Percentiles rank a stretch among this genome's conserved stretches.
Conservation (phyloP, 805 yeast genomes). For the Suhomyces sp. region DNA sequence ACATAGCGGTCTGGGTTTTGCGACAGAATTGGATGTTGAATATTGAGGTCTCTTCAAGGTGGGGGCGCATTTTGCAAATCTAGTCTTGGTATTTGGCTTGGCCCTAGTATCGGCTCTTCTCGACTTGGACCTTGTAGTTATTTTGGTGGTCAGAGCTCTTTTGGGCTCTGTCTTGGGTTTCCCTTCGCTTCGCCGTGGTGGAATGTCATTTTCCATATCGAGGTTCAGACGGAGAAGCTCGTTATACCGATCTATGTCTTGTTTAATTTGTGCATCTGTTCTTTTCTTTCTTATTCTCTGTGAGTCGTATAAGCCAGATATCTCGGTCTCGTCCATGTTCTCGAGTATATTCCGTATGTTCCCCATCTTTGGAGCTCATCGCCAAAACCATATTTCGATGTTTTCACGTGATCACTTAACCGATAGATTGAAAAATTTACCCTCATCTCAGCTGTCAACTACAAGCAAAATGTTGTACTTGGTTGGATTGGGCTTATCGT, state of each 20-base stretch:
- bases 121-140: background rate
- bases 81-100: background rate
- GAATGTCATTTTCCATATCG: slow-evolving; percentile 24
- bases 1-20: background rate
- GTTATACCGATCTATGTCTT: slow-evolving; percentile 19
- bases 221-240: slow-evolving; percentile 14
- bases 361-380: background rate
- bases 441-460: background rate
- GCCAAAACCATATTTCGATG: background rate
- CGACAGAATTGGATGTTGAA: background rate
- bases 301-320: background rate
- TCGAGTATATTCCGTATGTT: background rate
- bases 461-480: slow-evolving; percentile 68
- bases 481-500: slow-evolving; percentile 87
- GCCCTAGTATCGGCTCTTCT: background rate
- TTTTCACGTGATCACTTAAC: slow-evolving; percentile 9
- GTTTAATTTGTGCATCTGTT: slow-evolving; percentile 11
- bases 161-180: background rate
- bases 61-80: background rate
- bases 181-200: slow-evolving; percentile 17
- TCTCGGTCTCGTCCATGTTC: background rate
- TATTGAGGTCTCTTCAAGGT: background rate
- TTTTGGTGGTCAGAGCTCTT: background rate
- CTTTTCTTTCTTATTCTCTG: slow-evolving; percentile 1
- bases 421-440: background rate